Conservation (phyloP, 2,329 filamentous ascomycete species). For the Sarocladium kiliense region DNA sequence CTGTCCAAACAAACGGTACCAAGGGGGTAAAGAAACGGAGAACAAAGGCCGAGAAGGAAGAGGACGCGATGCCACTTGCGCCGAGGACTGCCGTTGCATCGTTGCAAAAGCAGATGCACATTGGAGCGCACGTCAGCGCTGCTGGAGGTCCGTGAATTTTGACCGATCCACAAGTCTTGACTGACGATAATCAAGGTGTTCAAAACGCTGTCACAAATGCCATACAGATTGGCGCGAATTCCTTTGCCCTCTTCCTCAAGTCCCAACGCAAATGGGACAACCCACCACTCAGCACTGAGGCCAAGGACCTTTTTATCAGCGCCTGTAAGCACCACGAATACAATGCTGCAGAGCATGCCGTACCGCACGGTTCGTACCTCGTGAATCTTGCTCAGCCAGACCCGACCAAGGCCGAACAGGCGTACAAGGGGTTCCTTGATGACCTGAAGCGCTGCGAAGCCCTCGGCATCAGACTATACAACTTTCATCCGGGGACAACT, state of each 20-base stretch:
- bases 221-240: conserved; percentile 78
- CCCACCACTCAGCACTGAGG: conserved; percentile 66
- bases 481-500: conserved; percentile 91
- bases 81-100: conserved; percentile 58
- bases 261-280: conserved; percentile 94
- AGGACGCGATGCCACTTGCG: conserved; percentile 57
- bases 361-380: conserved; percentile 93
- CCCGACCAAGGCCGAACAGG: conserved; percentile 72
- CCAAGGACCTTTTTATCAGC: conserved; percentile 63
- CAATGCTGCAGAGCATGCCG: conserved; percentile 64
- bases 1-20: conserved; percentile 11
- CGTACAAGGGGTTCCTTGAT: conserved; percentile 80
- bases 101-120: conserved; percentile 67
- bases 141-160: conserved; percentile 63
- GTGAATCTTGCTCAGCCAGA: conserved; percentile 92
- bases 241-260: conserved; percentile 93
- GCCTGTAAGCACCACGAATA: conserved; percentile 66
- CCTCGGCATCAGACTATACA: conserved; percentile 88
- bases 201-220: conserved; percentile 82
- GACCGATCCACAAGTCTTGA: neutral
- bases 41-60: conserved; percentile 31
- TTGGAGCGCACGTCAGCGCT: conserved; percentile 87
- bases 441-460: conserved; percentile 81
- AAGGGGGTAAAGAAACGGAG: conserved; percentile 38
- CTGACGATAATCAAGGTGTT: conserved; percentile 53